phyloP scores from a whole-genome alignment of 2,329 filamentous ascomycete genomes.

The Colletotrichum truncatum region DNA sequence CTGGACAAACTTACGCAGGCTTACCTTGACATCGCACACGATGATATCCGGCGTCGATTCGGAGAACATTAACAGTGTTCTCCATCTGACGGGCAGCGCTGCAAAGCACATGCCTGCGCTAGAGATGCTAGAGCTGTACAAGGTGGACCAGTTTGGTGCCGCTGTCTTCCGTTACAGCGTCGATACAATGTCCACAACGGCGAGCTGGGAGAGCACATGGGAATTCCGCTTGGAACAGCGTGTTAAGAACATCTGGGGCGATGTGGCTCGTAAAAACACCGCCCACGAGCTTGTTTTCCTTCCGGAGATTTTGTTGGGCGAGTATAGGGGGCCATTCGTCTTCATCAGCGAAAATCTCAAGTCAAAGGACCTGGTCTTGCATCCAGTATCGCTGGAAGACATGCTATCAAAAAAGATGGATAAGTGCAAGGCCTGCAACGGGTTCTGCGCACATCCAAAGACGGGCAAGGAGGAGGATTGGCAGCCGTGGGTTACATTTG shows the following conservation, averaged over 20 bases:
- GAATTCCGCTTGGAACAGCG: conserved; percentile 10
- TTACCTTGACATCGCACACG: conserved; percentile 35
- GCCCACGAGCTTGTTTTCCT: conserved; percentile 13
- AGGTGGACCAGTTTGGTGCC: conserved; percentile 34
- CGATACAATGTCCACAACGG: conserved; percentile 8
- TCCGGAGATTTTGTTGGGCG: conserved; percentile 19
- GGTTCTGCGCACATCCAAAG: conserved; percentile 26
- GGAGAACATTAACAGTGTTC: conserved; percentile 34
- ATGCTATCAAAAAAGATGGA: conserved; percentile 29
- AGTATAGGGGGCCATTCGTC: conserved; percentile 28
- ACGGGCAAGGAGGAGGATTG: background rate
- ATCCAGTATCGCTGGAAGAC: conserved; percentile 20
- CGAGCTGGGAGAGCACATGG: conserved; percentile 26
- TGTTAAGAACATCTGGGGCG: conserved; percentile 10
- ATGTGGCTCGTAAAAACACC: conserved; percentile 14
- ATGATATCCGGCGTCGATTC: conserved; percentile 31
- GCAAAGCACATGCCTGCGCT: conserved; percentile 38
- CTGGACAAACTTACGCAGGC: conserved; percentile 36
- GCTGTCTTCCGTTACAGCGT: conserved; percentile 38
- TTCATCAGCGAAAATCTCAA: conserved; percentile 29
- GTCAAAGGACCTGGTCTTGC: conserved; percentile 36
- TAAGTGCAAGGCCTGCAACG: conserved; percentile 26
- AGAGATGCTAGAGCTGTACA: conserved; percentile 37
- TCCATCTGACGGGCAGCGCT: conserved; percentile 32
- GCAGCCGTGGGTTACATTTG: conserved; percentile 2